Percentiles rank a stretch among this genome's conserved stretches.
Evolutionary conservation across 768 basidiomycete species (phyloP).

Genomic region (Favolaschia claudopus): DNA sequence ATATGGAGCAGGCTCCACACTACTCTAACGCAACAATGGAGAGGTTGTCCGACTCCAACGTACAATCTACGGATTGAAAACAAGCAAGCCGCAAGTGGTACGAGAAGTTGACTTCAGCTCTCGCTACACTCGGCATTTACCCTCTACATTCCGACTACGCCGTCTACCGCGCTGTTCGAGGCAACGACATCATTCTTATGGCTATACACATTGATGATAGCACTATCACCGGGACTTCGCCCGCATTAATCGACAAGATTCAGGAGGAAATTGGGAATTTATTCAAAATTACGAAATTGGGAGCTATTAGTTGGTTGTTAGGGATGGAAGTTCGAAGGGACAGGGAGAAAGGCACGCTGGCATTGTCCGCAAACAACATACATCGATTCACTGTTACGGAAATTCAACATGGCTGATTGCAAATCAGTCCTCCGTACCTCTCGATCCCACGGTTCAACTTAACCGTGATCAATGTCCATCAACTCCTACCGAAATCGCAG

Average conservation of each 20-base stretch:
- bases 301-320: constrained; percentile 37
- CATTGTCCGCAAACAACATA: constrained; percentile 38
- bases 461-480: constrained; percentile 1
- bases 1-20: constrained; percentile 32
- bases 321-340: constrained; percentile 39
- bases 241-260: constrained; percentile 20
- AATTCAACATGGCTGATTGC: constrained; percentile 22
- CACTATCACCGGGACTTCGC: constrained; percentile 29
- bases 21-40: background rate
- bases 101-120: constrained; percentile 22
- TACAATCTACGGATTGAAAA: constrained; percentile 44
- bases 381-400: constrained; percentile 32
- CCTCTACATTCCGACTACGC: constrained; percentile 20
- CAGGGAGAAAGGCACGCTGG: constrained; percentile 24
- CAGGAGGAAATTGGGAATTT: constrained; percentile 30
- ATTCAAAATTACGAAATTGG: constrained; percentile 41
- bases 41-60: constrained; percentile 19
- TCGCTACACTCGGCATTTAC: constrained; percentile 20
- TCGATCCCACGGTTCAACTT: constrained; percentile 2
- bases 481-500: background rate
- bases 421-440: constrained; percentile 2
- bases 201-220: constrained; percentile 41
- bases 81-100: constrained; percentile 43
- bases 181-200: background rate
- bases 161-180: constrained; percentile 1